Evolutionary conservation across 306 rosid species (phyloP).

Genomic region (Benincasa hispida): DNA sequence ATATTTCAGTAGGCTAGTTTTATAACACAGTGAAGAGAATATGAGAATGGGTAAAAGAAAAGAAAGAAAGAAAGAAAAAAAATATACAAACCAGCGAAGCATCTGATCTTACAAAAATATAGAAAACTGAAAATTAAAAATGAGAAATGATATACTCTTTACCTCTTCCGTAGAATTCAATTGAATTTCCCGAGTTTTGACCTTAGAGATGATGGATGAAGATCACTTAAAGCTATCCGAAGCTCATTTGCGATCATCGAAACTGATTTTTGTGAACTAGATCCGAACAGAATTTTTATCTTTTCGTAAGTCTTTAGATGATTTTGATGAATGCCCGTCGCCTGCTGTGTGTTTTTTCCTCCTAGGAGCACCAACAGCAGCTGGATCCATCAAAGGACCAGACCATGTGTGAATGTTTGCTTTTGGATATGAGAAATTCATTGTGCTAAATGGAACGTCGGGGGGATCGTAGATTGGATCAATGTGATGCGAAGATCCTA

Average conservation of each 20-base stretch:
- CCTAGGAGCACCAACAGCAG: conserved; percentile 51
- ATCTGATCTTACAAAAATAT: conserved; percentile 32
- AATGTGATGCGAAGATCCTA: conserved; percentile 82
- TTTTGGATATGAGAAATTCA: conserved; percentile 71
- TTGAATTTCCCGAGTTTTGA: conserved; percentile 31
- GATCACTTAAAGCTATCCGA: conserved; percentile 41
- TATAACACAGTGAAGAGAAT: conserved; percentile 8
- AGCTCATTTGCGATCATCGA: background rate
- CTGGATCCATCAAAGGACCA: conserved; percentile 72
- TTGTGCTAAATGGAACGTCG: conserved; percentile 79
- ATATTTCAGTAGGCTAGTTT: conserved; percentile 34
- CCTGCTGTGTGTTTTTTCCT: conserved; percentile 65
- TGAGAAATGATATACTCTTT: conserved; percentile 29
- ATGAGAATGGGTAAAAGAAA: background rate
- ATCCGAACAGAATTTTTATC: conserved; percentile 20
- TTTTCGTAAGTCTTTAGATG: conserved; percentile 37
- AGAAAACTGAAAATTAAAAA: conserved; percentile 28
- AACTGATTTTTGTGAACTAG: conserved; percentile 13
- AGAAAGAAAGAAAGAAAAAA: conserved; percentile 11
- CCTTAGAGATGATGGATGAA: conserved; percentile 16
- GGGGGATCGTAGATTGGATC: conserved; percentile 84
- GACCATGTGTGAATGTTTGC: conserved; percentile 84
- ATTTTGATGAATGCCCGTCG: conserved; percentile 38
- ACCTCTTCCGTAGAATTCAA: conserved; percentile 38
- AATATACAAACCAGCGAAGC: conserved; percentile 55